Percentiles rank a stretch among this genome's conserved stretches.
Conservation (phyloP, 192 early-diverging fungal genomes). For the Coemansia sp. region DNA sequence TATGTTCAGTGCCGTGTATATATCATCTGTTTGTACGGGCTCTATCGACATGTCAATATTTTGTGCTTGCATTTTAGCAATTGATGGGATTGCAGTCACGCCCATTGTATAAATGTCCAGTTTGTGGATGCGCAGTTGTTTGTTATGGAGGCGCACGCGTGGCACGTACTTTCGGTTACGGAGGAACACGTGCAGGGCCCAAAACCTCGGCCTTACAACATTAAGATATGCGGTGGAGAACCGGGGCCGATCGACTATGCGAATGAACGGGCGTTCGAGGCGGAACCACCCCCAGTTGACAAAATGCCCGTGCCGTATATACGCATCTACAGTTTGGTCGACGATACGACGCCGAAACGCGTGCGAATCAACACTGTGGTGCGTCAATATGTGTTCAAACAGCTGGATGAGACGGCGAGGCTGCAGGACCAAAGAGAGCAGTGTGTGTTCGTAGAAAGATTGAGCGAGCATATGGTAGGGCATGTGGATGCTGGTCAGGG, state of each 20-base stretch:
- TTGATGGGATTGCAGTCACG: slow-evolving; percentile 21
- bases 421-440: not conserved
- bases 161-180: slow-evolving; percentile 27
- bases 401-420: slow-evolving; percentile 16
- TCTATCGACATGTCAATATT: slow-evolving; percentile 1
- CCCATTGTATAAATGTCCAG: not conserved
- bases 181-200: slow-evolving; percentile 47
- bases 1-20: slow-evolving; percentile 15
- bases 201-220: slow-evolving; percentile 22
- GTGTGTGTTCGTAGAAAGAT: slow-evolving; percentile 32
- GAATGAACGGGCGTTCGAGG: slow-evolving; percentile 28
- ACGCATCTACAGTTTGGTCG: slow-evolving; percentile 12
- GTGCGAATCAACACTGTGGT: slow-evolving; percentile 11
- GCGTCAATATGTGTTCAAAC: slow-evolving; percentile 21
- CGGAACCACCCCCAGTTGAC: slow-evolving; percentile 24
- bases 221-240: slow-evolving; percentile 18
- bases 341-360: slow-evolving; percentile 13
- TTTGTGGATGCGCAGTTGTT: slow-evolving; percentile 14
- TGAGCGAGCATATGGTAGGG: slow-evolving; percentile 1
- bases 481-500: not conserved
- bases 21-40: slow-evolving; percentile 6
- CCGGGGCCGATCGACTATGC: slow-evolving; percentile 12
- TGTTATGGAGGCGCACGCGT: slow-evolving; percentile 10
- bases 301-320: slow-evolving; percentile 24
- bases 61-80: slow-evolving; percentile 11